Evolutionary conservation across 2,329 filamentous ascomycete species (phyloP), one percentile per base, ranked within the genome.

Genomic region (Madurella mycetomatis): DNA sequence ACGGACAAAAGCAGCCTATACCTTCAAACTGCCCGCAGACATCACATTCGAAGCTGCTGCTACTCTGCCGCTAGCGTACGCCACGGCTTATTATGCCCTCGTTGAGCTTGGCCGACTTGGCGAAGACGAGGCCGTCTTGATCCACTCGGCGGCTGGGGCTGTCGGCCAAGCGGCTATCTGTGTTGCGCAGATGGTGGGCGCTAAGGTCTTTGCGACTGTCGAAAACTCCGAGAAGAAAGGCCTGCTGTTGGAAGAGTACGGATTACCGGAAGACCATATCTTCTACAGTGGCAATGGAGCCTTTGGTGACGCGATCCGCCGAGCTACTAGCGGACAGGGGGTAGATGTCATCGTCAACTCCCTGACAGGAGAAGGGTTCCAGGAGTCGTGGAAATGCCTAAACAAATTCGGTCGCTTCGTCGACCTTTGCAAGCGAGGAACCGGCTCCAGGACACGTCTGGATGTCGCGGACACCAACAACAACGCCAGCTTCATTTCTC

Each of bases 381-480:
- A 67, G 2, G 71, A 73, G 41, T 72, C 74, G 0, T 77, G 72
- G 73, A 66, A 68, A 2, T 75, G 72, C 47, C 63, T 80, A 16
- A 72, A 72, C 43, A 67, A 66, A 15, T 76, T 75, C 58, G 76
- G 75, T 1, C 68, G 71, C 2, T 76, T 79, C 44, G 61, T 80
- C 4, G 76, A 80, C 51, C 70, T 79, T 32, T 70, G 73, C 8
- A 70, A 67, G 54, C 61, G 68, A 41, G 73, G 75, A 41, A 65
- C 71, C n/a, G 62, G 65, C 8, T 68, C 65, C 51, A 76, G 73
- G 50, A 71, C 68, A 1, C 66, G 72, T 1, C 64, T 82, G 0
- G 75, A 80, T 42, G 76, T 81, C 71, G 62, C 69, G n/a, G 72
- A 73, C n/a, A 74, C 77, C 45, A 73, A 76, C 39, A 69, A 67